Conservation (phyloP, 352 stramenopile genomes). For the Globisporangium nagaii region DNA sequence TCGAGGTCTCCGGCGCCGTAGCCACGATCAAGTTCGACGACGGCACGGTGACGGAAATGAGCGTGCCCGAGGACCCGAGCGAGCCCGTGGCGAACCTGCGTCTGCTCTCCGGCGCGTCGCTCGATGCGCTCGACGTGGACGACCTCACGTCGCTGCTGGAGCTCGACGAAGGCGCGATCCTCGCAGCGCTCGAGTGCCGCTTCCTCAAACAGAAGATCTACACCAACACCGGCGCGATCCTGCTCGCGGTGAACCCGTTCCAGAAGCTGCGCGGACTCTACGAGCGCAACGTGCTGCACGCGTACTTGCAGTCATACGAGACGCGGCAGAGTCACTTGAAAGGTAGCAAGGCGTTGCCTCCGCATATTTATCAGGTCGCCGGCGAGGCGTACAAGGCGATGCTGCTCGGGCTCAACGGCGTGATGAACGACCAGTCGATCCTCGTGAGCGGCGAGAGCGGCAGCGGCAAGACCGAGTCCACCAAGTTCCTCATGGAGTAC, state of each 20-base stretch:
- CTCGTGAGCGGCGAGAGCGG: constrained; percentile 84
- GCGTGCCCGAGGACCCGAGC: constrained; percentile 32
- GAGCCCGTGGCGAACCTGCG: constrained; percentile 23
- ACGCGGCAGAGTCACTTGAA: constrained; percentile 23
- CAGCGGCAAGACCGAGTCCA: constrained; percentile 87
- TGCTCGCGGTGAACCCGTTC: constrained; percentile 84
- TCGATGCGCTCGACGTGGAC: constrained; percentile 45
- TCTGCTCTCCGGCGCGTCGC: constrained; percentile 3
- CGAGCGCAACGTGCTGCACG: constrained; percentile 37
- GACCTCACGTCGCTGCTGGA: constrained; percentile 82
- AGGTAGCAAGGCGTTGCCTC: constrained; percentile 33
- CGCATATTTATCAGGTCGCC: constrained; percentile 84
- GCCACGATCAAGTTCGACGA: constrained; percentile 65
- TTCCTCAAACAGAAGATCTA: constrained; percentile 80
- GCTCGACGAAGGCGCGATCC: constrained; percentile 61
- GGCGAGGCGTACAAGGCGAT: constrained; percentile 79
- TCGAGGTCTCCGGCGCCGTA: constrained; percentile 43
- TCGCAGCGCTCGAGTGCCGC: constrained; percentile 60
- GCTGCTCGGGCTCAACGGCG: constrained; percentile 53
- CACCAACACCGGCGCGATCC: constrained; percentile 77
- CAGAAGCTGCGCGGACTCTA: constrained; percentile 66
- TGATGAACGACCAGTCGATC: constrained; percentile 72
- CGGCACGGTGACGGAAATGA: constrained; percentile 38
- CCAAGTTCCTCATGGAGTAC: constrained; percentile 88
- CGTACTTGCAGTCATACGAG: constrained; percentile 68